Base-by-base conservation (phyloP, 805 yeast species). In the Maudiozyma barnettii region DNA sequence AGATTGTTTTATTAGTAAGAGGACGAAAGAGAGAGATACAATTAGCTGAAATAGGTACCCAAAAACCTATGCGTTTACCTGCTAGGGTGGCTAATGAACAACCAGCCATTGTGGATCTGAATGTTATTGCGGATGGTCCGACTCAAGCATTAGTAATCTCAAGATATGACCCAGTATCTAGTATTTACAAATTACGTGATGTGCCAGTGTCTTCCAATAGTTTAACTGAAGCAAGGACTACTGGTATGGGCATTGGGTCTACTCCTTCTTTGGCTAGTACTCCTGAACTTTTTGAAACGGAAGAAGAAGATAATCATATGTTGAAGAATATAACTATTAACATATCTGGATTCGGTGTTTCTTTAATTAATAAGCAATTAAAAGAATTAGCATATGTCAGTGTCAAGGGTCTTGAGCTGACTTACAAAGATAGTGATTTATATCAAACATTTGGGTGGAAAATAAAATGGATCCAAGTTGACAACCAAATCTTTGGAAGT, bases 101-200 rank as follows among this genome's bases (percentile, higher is more conserved):
- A 4, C 68, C 69, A 10, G 67, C 66, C 0, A 81, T 84, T 48
- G 90, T 88, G 26, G 97, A 89, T 56, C 69, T 95, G 56, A 87
- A 89, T 59, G 97, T 93, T 16, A 82, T 88, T 39, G 98, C 97
- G 0, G 98, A 93, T 69, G 99, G 98, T 0, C 95, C 96, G 0
- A 81, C 90, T 1, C 96, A 88, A 65, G 82, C 95, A 0, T 74
- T 93, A 52, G 83, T 88, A 4, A 82, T 93, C 3, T 77, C 95
- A 1, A 81, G 85, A 47, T 87, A 87, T 58, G 93, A 87, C 55
- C 83, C 90, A 6, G 76, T 81, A 2, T 73, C 77, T 5, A 85
- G 96, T 62, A 65, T 87, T 60, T 88, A 88, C 62, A 84, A 84
- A 59, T 49, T 69, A 39, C 63, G 59, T 33, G 55, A 58, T 3